Evolutionary conservation across 257 asterid species (phyloP).

Genomic region (Henckelia pumila): DNA sequence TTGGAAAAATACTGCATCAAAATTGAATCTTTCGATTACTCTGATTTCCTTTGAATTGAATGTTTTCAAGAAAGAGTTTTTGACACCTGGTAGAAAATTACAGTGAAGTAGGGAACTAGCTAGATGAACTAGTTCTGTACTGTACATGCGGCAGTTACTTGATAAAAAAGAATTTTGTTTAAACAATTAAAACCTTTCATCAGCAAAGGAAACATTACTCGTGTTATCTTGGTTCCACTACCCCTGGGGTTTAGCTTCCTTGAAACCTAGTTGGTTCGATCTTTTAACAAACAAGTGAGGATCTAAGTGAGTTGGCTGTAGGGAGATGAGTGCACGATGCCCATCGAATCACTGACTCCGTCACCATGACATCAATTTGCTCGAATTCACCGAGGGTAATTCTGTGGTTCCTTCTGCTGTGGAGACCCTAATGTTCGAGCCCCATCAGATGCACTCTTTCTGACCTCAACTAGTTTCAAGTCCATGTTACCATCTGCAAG

Average conservation of each 20-base stretch:
- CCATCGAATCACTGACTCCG: conserved; percentile 81
- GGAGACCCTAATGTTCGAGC: conserved; percentile 38
- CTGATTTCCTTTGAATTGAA: not conserved
- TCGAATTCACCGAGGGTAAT: conserved; percentile 63
- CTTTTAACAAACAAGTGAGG: conserved; percentile 67
- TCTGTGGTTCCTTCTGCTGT: conserved; percentile 65
- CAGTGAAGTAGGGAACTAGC: not conserved
- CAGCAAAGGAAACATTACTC: conserved; percentile 5
- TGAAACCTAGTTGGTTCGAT: not conserved
- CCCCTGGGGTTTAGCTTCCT: not conserved
- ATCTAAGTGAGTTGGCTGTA: conserved; percentile 59
- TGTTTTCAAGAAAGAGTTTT: conserved; percentile 2
- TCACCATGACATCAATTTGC: conserved; percentile 51
- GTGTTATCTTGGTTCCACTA: not conserved
- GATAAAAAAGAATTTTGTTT: conserved; percentile 2
- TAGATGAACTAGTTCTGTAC: conserved; percentile 11
- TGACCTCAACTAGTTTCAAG: conserved; percentile 30
- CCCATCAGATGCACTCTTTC: conserved; percentile 27
- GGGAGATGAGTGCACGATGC: conserved; percentile 73
- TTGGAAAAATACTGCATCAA: not conserved
- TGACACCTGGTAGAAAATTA: not conserved
- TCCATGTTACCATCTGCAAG: conserved; percentile 27
- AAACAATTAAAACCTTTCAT: not conserved
- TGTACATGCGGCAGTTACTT: conserved; percentile 19
- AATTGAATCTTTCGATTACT: not conserved